These are phyloP conservation scores for Rubroboletus pulcherrimus DNA, from an alignment of 768 basidiomycete species.

Conservation along the genomic window DNA sequence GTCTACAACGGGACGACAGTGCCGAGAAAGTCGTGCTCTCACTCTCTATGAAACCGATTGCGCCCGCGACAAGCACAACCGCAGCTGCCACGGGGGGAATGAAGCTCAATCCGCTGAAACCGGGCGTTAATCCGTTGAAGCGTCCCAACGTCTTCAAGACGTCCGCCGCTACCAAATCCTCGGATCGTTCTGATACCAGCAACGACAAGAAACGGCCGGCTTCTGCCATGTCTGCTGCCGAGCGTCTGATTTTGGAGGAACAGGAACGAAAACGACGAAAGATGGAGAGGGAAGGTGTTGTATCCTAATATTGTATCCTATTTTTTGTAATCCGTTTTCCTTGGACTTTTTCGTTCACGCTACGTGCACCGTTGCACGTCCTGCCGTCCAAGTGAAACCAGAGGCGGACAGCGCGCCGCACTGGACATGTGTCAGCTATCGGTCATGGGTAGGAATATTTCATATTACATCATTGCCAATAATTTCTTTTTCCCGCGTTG, in stretches of 20 bases:
- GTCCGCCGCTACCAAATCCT: conserved; percentile 31
- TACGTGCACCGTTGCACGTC: neutral
- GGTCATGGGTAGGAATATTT: no score
- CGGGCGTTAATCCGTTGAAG: conserved; percentile 58
- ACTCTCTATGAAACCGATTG: conserved; percentile 53
- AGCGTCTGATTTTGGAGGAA: conserved; percentile 84
- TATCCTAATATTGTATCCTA: conserved; percentile 4
- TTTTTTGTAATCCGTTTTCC: conserved; percentile 4
- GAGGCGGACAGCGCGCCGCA: no score
- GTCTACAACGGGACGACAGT: conserved; percentile 69
- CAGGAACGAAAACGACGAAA: conserved; percentile 82
- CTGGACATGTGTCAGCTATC: no score
- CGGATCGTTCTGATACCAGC: conserved; percentile 27
- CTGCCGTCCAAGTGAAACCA: no score
- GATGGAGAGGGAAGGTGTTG: conserved; percentile 51
- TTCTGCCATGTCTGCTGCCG: conserved; percentile 73
- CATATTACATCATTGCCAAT: no score
- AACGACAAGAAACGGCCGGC: conserved; percentile 62
- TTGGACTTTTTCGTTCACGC: neutral
- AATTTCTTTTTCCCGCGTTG: neutral
- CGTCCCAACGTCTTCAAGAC: conserved; percentile 73
- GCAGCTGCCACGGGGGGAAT: conserved; percentile 38
- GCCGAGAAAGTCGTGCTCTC: conserved; percentile 74
- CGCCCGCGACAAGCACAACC: conserved; percentile 27
- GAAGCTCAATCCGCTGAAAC: conserved; percentile 53